Conservation (phyloP, 441 rosid species). For the Sinapis alba region DNA sequence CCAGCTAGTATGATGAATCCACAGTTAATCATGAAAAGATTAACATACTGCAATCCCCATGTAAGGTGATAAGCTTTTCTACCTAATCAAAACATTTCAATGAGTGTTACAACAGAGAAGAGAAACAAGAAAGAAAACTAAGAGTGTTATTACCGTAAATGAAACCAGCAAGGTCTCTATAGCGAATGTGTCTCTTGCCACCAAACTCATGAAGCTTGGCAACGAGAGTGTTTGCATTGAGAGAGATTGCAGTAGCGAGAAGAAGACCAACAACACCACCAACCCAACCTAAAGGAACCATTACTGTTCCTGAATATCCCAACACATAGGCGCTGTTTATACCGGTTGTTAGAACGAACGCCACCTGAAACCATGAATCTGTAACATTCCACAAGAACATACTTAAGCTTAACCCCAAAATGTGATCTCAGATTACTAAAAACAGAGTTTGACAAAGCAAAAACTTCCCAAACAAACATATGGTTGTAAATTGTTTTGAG, state of each 20-base stretch:
- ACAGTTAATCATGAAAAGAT: constrained; percentile 93
- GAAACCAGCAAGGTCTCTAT: constrained; percentile 87
- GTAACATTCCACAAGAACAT: constrained; percentile 25
- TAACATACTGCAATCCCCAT: constrained; percentile 85
- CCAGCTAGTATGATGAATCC: constrained; percentile 93
- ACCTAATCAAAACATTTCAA: constrained; percentile 46
- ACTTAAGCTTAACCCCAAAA: constrained; percentile 5
- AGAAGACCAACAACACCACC: constrained; percentile 77
- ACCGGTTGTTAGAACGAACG: constrained; percentile 83
- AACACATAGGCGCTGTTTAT: constrained; percentile 90
- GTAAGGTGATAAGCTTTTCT: constrained; percentile 68
- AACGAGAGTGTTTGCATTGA: constrained; percentile 75
- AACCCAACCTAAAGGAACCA: constrained; percentile 93
- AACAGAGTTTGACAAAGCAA: constrained; percentile 1
- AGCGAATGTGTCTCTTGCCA: constrained; percentile 91
- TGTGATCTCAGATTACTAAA: neutral
- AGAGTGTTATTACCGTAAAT: constrained; percentile 57
- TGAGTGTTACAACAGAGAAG: neutral
- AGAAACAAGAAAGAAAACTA: neutral
- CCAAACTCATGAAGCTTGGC: constrained; percentile 91
- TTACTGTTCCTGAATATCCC: constrained; percentile 86
- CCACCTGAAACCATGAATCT: constrained; percentile 98
- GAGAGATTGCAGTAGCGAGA: constrained; percentile 68
- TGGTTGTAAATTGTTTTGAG: neutral
- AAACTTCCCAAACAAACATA: neutral